Base-by-base conservation (phyloP, 208 protist genomes). In the Crithidia fasciculata region DNA sequence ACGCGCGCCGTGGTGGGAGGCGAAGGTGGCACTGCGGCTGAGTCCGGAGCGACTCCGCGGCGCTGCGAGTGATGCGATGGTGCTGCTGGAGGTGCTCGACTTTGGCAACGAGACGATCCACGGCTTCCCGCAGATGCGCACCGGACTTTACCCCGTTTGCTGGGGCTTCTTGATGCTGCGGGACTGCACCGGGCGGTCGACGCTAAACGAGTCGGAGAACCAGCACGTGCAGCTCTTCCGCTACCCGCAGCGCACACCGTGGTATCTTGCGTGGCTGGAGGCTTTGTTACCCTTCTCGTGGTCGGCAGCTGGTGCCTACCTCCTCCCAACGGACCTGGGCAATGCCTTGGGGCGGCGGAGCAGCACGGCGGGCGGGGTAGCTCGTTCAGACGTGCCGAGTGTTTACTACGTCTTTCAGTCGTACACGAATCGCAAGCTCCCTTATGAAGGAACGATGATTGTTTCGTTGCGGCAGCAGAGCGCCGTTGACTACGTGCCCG, bases 11-110 rank as follows among this genome's bases (percentile, higher is more conserved):
- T 85, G 72, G 76, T 97, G 92, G 92, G 84, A 92, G 1, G 83
- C 85, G 19, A 77, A 91, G 64, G 19, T 97, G 13, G 64, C 61
- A 19, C 70, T 95, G 7, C 80, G 52, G 0, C 69, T 88, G 8
- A 80, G 84, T 47, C 4, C 15, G 5, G 68, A 77, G 15, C 36
- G 39, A 13, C 28, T 87, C 16, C 41, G 60, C 39, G 54, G 50
- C 10, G 68, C 63, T 5, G 60, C 62, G 2, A 67, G 70, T 19
- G 68, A 84, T 8, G 74, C 83, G 4, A 60, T 95, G 45, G 60
- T 97, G 37, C 81, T 97, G 43, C 79, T 97, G 15, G 92, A 97
- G 68, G 82, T 97, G 68, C 82, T 95, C 5, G 92, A 97, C 74
- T 78, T 70, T 19, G 87, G 87, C 67, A 83, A 69, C 40, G 87